Conservation (phyloP, 345 rosid species). For the Aurinia saxatilis region DNA sequence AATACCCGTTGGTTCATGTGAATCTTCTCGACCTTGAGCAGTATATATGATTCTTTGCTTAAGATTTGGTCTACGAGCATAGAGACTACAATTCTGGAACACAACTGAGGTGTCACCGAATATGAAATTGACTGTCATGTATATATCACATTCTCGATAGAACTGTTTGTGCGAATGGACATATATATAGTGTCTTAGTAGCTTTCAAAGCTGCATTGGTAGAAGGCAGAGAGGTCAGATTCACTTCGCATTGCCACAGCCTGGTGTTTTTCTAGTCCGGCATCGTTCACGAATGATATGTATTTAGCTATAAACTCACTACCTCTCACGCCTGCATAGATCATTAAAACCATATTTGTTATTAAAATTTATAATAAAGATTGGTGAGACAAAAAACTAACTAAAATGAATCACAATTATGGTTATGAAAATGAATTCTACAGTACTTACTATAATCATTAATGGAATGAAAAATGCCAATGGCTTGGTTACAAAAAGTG, state of each 20-base stretch:
- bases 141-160: constrained; percentile 67
- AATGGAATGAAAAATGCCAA: no score
- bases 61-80: constrained; percentile 60
- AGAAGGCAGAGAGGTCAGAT: constrained; percentile 68
- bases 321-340: constrained; percentile 55
- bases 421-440: no score
- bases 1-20: constrained; percentile 59
- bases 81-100: constrained; percentile 61
- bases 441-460: no score
- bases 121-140: constrained; percentile 62
- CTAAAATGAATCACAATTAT: no score
- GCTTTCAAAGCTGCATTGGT: constrained; percentile 64
- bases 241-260: constrained; percentile 75
- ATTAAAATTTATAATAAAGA: no score
- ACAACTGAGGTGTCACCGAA: constrained; percentile 76
- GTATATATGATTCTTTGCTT: constrained; percentile 60
- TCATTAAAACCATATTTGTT: no score
- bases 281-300: constrained; percentile 64
- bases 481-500: no score
- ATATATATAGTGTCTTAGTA: constrained; percentile 83
- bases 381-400: no score
- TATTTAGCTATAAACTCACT: constrained; percentile 69
- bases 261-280: constrained; percentile 77
- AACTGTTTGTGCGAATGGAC: constrained; percentile 74
- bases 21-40: constrained; percentile 75